These are phyloP conservation scores for Claviceps sp. DNA, from an alignment of 2,329 filamentous ascomycete species.

Conservation along the genomic window DNA sequence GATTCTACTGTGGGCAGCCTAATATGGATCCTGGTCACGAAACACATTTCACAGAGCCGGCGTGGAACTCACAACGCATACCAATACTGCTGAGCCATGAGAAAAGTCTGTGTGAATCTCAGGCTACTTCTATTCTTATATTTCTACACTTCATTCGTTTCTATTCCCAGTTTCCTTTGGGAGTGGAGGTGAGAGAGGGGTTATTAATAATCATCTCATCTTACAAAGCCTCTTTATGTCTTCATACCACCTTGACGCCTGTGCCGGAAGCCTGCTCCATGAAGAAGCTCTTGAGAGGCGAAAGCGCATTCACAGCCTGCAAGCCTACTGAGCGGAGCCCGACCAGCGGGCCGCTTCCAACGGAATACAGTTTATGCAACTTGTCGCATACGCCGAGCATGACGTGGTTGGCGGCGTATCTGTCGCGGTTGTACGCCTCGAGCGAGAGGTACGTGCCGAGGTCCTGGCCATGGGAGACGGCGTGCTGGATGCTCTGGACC, in stretches of 20 bases:
- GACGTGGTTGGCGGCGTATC: slow-evolving; percentile 70
- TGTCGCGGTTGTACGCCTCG: slow-evolving; percentile 67
- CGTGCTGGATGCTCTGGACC: slow-evolving; percentile 58
- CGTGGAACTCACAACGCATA: no score
- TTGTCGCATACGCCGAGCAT: slow-evolving; percentile 76
- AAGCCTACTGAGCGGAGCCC: slow-evolving; percentile 67
- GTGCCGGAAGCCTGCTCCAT: slow-evolving; percentile 60
- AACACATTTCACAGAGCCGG: no score
- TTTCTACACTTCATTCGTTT: no score
- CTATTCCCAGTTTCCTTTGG: no score
- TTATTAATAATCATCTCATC: no score
- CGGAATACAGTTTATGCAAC: slow-evolving; percentile 83
- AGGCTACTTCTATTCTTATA: no score
- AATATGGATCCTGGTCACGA: no score
- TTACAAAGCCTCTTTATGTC: background rate
- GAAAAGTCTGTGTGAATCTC: no score
- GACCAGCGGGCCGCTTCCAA: slow-evolving; percentile 65
- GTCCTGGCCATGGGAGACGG: slow-evolving; percentile 74
- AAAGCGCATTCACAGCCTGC: slow-evolving; percentile 59
- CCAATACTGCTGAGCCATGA: no score
- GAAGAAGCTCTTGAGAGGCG: slow-evolving; percentile 67
- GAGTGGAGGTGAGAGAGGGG: no score
- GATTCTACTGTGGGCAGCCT: no score
- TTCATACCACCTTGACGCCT: slow-evolving; percentile 30
- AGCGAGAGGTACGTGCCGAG: slow-evolving; percentile 67